phyloP scores from a whole-genome alignment of 192 early-diverging fungal species.

The Coemansia sp. region DNA sequence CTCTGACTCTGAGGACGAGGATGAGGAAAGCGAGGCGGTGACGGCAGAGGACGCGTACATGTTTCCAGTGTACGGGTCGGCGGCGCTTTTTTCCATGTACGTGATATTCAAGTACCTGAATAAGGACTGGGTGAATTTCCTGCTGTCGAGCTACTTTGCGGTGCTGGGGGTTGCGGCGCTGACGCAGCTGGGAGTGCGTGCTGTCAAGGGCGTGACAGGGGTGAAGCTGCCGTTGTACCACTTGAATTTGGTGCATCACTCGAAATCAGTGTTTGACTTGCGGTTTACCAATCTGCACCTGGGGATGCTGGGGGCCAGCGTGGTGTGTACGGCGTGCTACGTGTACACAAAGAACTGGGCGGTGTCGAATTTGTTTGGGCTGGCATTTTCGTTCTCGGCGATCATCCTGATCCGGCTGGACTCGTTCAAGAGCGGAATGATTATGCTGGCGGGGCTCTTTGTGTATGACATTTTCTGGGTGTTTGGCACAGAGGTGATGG shows the following conservation, averaged over 20 bases:
- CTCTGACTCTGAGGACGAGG: slow-evolving; percentile 64
- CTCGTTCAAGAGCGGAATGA: slow-evolving; percentile 96
- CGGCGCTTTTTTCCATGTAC: slow-evolving; percentile 77
- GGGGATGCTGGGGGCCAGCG: slow-evolving; percentile 54
- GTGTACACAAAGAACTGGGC: slow-evolving; percentile 81
- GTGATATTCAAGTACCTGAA: slow-evolving; percentile 83
- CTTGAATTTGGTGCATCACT: slow-evolving; percentile 54
- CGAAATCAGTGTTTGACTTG: slow-evolving; percentile 20
- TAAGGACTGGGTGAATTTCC: slow-evolving; percentile 76
- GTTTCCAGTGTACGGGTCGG: slow-evolving; percentile 91
- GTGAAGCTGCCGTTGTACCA: slow-evolving; percentile 70
- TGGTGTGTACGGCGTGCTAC: slow-evolving; percentile 70
- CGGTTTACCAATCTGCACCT: slow-evolving; percentile 71
- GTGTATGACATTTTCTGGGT: slow-evolving; percentile 99
- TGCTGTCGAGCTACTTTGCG: slow-evolving; percentile 83
- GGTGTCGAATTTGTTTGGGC: slow-evolving; percentile 70
- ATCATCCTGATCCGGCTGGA: slow-evolving; percentile 86
- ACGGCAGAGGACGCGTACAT: slow-evolving; percentile 84
- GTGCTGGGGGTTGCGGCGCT: slow-evolving; percentile 78
- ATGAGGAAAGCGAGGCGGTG: slow-evolving; percentile 76
- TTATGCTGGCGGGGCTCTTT: slow-evolving; percentile 86
- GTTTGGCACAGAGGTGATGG: slow-evolving; percentile 98
- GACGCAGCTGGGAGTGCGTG: slow-evolving; percentile 62
- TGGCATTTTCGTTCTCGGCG: slow-evolving; percentile 82
- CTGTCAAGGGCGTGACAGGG: slow-evolving; percentile 49